These are phyloP conservation scores for Patellifolia procumbens DNA, from an alignment of 179 eudicot species.

Conservation along the genomic window DNA sequence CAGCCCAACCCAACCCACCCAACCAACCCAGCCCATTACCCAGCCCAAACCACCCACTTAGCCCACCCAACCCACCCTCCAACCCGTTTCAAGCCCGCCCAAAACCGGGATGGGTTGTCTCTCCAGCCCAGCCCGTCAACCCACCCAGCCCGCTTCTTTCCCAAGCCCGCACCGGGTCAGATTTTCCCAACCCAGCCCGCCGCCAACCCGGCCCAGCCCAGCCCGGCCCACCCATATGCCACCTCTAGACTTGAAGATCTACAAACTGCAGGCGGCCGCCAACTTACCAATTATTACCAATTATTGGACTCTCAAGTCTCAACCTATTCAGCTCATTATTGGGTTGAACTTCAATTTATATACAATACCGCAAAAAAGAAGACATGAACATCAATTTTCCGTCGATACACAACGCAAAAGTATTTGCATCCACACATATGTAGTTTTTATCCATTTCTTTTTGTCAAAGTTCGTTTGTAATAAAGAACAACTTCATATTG, in stretches of 20 bases:
- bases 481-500: background rate
- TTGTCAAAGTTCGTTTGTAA: slow-evolving; percentile 10
- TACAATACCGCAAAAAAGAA: background rate
- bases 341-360: background rate
- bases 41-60: too few relatives aligned
- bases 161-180: too few relatives aligned
- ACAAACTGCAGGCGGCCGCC: background rate
- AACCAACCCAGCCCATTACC: too few relatives aligned
- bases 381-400: background rate
- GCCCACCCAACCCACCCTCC: too few relatives aligned
- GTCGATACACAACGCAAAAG: background rate
- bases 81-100: too few relatives aligned
- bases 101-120: too few relatives aligned
- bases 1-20: too few relatives aligned
- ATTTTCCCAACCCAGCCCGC: too few relatives aligned
- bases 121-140: too few relatives aligned
- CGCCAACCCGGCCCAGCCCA: too few relatives aligned
- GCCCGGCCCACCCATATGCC: too few relatives aligned
- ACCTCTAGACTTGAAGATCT: slow-evolving; percentile 13
- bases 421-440: background rate
- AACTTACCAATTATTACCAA: background rate
- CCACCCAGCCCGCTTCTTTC: too few relatives aligned
- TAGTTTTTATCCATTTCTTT: background rate
- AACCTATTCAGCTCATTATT: slow-evolving; percentile 5
- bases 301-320: slow-evolving; percentile 1